Evolutionary conservation across 2,329 filamentous ascomycete genomes (phyloP).

Genomic region (Fusarium citri): DNA sequence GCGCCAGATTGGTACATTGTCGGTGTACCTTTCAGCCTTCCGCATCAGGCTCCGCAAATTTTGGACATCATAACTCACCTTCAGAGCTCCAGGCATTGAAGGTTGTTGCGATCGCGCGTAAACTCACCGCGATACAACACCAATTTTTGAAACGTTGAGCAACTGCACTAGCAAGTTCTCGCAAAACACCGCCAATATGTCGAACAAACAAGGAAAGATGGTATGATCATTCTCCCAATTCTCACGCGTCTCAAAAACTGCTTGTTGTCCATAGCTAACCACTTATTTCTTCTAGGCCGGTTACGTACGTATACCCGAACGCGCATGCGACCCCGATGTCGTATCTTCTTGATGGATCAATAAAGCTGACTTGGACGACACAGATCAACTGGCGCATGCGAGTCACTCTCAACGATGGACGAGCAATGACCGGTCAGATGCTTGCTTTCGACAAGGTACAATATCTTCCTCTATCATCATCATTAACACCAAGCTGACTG

Average conservation of each 20-base stretch:
- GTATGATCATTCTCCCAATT: slow-evolving; percentile 66
- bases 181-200: slow-evolving; percentile 49
- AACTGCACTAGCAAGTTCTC: slow-evolving; percentile 50
- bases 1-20: slow-evolving; percentile 46
- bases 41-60: slow-evolving; percentile 61
- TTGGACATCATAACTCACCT: slow-evolving; percentile 54
- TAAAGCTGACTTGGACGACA: slow-evolving; percentile 22
- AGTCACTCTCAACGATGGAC: slow-evolving; percentile 92
- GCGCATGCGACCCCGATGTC: slow-evolving; percentile 12
- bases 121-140: slow-evolving; percentile 53
- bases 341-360: not conserved
- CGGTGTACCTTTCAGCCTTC: slow-evolving; percentile 54
- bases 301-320: slow-evolving; percentile 68
- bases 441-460: slow-evolving; percentile 95
- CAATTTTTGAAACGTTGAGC: slow-evolving; percentile 59
- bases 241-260: slow-evolving; percentile 45
- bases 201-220: slow-evolving; percentile 98
- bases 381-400: slow-evolving; percentile 99
- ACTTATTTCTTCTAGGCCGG: slow-evolving; percentile 69
- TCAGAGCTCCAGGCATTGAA: slow-evolving; percentile 59
- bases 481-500: slow-evolving; percentile 19
- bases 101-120: slow-evolving; percentile 54
- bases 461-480: not conserved
- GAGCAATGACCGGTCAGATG: slow-evolving; percentile 98
- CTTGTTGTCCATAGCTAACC: slow-evolving; percentile 70